Base-by-base conservation (phyloP, 148 eudicot species). In the Amaranthus palmeri region DNA sequence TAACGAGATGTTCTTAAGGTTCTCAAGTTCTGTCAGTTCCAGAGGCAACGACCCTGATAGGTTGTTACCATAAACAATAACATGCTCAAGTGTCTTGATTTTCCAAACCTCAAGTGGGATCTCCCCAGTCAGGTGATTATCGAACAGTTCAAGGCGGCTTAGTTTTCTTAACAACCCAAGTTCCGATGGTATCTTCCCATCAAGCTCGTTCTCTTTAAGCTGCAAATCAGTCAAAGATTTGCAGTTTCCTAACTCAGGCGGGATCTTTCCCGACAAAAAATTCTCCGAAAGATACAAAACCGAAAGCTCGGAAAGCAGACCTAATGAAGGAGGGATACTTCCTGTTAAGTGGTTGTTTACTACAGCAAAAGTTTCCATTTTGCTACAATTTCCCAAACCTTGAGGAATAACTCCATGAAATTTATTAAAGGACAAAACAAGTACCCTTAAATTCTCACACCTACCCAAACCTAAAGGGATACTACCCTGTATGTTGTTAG, bases 171-270 rank as follows among this genome's bases (percentile, higher is more conserved):
- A 78, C 74, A 25, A 60, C 61, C 92, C 92, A 15, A 91, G 68
- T 69, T 91, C 90, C 50, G 76, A 72, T 4, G 93, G 97, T 73
- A 91, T 83, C 52, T 73, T 81, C 59, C 92, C 92, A 69, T 86
- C 89, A 10, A 88, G 74, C 69, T 76, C 82, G 84, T 89, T 91
- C 25, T 41, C 72, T 64, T 80, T 68, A 15, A 91, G 67, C 72
- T 64, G 78, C 76, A 91, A 68, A 49, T 83, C 80, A 4, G 36
- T 62, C 77, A 91, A 79, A 13, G 85, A 78, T 65, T 68, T 71
- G 74, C 93, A 89, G 47, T 85, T 82, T 18, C 97, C 93, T 61
- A 91, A 85, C 75, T 88, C 92, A 8, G 82, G 81, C 9, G 92
- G 93, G 74, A 91, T 89, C 55, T 15, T 78, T 8, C 97, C 93